Conservation (phyloP, 2,329 filamentous ascomycete species). For the Stagonosporopsis cucurbitacearum region DNA sequence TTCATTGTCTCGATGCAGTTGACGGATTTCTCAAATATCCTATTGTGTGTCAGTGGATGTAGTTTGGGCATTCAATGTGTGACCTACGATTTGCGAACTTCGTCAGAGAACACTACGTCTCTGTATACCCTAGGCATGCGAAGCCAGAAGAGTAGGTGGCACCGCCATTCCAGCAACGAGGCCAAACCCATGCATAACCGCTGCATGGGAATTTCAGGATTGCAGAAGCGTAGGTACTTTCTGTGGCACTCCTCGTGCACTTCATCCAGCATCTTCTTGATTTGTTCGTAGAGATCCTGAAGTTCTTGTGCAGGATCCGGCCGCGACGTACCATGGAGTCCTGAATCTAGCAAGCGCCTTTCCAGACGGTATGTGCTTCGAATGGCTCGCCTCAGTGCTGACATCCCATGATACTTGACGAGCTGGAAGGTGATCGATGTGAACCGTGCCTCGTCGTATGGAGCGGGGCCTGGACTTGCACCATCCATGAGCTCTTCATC, state of each 20-base stretch:
- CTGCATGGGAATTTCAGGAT: constrained; percentile 41
- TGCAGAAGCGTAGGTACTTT: constrained; percentile 43
- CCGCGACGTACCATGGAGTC: constrained; percentile 40
- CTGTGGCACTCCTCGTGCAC: constrained; percentile 42
- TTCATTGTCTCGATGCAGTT: constrained; percentile 48
- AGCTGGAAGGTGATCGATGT: constrained; percentile 48
- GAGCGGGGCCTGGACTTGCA: constrained; percentile 35
- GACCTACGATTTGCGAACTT: constrained; percentile 44
- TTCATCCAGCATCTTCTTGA: constrained; percentile 46
- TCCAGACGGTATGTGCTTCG: constrained; percentile 49
- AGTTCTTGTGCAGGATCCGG: constrained; percentile 46
- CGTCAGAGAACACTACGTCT: constrained; percentile 44
- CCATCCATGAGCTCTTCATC: constrained; percentile 50
- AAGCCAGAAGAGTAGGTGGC: constrained; percentile 49
- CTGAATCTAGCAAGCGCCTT: constrained; percentile 44
- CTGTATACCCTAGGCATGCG: constrained; percentile 48
- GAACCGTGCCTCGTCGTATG: constrained; percentile 43
- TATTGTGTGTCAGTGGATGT: constrained; percentile 17
- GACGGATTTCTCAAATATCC: constrained; percentile 50
- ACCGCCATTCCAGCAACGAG: constrained; percentile 46
- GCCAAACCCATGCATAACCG: constrained; percentile 41
- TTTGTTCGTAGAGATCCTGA: constrained; percentile 43
- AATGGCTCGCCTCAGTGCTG: constrained; percentile 43
- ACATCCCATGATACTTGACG: constrained; percentile 44
- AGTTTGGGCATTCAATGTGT: not conserved